phyloP scores from a whole-genome alignment of 2,329 filamentous ascomycete genomes.

The Nemania bipapillata region DNA sequence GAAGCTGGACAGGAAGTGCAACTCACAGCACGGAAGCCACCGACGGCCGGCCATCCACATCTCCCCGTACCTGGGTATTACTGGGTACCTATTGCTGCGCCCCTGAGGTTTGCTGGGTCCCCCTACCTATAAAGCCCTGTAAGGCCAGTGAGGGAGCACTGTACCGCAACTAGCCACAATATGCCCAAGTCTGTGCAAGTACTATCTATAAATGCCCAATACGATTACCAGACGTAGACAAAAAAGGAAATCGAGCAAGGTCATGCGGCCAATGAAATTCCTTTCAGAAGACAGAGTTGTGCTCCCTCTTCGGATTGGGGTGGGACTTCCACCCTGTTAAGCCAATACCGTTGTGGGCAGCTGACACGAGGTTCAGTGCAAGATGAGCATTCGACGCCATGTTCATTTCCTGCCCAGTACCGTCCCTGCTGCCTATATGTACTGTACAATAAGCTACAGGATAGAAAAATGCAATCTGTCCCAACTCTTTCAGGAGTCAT shows the following conservation, averaged over 20 bases:
- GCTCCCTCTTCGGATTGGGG: constrained; percentile 14
- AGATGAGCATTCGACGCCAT: constrained; percentile 21
- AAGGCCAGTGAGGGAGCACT: constrained; percentile 4
- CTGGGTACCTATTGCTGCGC: constrained; percentile 23
- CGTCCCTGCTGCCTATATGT: neutral
- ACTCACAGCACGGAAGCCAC: constrained; percentile 29
- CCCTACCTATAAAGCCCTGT: no score
- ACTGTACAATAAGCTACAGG: neutral
- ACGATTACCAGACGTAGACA: constrained; percentile 9
- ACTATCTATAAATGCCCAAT: no score
- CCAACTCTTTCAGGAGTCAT: neutral
- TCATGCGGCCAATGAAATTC: constrained; percentile 29
- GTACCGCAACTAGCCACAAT: constrained; percentile 32
- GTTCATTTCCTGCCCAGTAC: constrained; percentile 16
- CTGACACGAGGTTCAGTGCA: constrained; percentile 29
- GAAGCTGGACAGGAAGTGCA: neutral
- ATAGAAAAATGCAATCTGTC: constrained; percentile 31
- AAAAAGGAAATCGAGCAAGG: constrained; percentile 38
- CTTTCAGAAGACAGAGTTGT: constrained; percentile 4
- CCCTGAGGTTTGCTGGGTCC: constrained; percentile 21
- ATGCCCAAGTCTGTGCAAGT: no score
- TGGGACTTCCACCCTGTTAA: constrained; percentile 1
- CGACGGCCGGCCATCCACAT: constrained; percentile 11
- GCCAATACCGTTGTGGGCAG: constrained; percentile 27
- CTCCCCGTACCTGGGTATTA: neutral